phyloP scores from a whole-genome alignment of 2,329 filamentous ascomycete genomes.

The Thermothelomyces thermophilus region DNA sequence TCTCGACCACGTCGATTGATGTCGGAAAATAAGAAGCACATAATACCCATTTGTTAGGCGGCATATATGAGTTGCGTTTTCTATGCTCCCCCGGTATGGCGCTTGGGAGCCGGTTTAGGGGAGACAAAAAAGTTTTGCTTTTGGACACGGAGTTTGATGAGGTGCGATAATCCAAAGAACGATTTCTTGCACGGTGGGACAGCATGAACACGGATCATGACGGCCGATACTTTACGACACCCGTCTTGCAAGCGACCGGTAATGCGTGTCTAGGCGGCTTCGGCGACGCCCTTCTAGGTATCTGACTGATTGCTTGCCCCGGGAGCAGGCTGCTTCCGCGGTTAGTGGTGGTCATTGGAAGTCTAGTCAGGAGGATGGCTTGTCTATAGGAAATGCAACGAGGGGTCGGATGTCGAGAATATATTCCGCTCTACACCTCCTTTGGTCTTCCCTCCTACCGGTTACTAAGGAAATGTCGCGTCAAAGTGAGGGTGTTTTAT shows the following conservation, averaged over 20 bases:
- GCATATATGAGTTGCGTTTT: slow-evolving; percentile 7
- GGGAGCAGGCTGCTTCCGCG: neutral
- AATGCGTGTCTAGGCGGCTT: neutral
- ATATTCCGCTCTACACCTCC: slow-evolving; percentile 9
- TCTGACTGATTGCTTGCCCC: neutral
- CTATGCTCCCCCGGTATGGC: slow-evolving; percentile 12
- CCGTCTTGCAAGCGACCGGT: too few species aligned
- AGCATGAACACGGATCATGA: neutral
- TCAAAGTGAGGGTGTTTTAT: too few species aligned
- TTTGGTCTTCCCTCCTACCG: neutral
- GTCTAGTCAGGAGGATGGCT: neutral
- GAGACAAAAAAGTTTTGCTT: slow-evolving; percentile 23
- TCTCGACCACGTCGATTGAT: neutral
- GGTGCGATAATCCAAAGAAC: neutral
- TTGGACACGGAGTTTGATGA: neutral
- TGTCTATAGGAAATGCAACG: neutral
- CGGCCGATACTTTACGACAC: too few species aligned
- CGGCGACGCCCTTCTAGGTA: neutral
- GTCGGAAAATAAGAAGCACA: slow-evolving; percentile 11
- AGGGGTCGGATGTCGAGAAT: slow-evolving; percentile 1
- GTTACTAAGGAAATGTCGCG: neutral
- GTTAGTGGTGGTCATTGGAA: neutral
- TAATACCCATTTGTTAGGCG: slow-evolving; percentile 12
- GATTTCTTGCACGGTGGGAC: neutral
- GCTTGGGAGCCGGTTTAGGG: neutral